A percentile compares a stretch with the other conserved stretches of the same genome.
These are phyloP conservation scores for Hypoxylon sp. DNA, from an alignment of 2,329 filamentous ascomycete genomes.

Conservation along the genomic window DNA sequence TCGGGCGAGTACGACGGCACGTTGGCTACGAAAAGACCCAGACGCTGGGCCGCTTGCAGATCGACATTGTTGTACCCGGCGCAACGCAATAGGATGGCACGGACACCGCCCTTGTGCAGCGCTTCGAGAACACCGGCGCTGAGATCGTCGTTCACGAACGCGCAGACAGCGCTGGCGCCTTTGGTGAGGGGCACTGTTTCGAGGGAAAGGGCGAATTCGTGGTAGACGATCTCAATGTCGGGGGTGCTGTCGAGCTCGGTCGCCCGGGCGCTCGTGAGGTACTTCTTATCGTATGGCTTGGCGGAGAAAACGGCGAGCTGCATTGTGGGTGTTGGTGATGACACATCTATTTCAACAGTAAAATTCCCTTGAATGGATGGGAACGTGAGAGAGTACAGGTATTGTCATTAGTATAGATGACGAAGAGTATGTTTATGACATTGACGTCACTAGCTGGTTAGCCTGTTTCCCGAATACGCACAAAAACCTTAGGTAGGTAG, in stretches of 20 bases:
- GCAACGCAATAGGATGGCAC: slow-evolving; percentile 74
- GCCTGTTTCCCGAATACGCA: not conserved
- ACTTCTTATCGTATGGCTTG: slow-evolving; percentile 74
- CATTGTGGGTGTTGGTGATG: slow-evolving; percentile 34
- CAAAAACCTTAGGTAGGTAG: not conserved
- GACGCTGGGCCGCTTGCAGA: slow-evolving; percentile 66
- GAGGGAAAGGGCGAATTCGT: slow-evolving; percentile 69
- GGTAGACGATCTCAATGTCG: slow-evolving; percentile 67
- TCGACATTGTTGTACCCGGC: slow-evolving; percentile 79
- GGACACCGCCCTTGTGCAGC: slow-evolving; percentile 66
- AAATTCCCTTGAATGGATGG: not conserved
- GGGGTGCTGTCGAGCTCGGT: slow-evolving; percentile 53
- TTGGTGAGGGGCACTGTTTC: slow-evolving; percentile 70
- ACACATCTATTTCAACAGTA: slow-evolving; percentile 4
- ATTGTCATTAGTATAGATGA: not conserved
- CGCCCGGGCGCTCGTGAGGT: slow-evolving; percentile 62
- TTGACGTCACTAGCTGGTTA: not conserved
- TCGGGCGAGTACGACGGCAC: slow-evolving; percentile 79
- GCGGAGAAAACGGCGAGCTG: slow-evolving; percentile 75
- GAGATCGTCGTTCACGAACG: slow-evolving; percentile 77
- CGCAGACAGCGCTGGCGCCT: slow-evolving; percentile 71
- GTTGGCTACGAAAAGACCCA: slow-evolving; percentile 74
- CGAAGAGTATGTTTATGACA: not conserved
- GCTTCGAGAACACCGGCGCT: slow-evolving; percentile 65
- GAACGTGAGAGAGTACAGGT: not conserved